These are phyloP conservation scores for Penicillium capsulatum DNA, from an alignment of 2,329 filamentous ascomycete species.

Conservation along the genomic window DNA sequence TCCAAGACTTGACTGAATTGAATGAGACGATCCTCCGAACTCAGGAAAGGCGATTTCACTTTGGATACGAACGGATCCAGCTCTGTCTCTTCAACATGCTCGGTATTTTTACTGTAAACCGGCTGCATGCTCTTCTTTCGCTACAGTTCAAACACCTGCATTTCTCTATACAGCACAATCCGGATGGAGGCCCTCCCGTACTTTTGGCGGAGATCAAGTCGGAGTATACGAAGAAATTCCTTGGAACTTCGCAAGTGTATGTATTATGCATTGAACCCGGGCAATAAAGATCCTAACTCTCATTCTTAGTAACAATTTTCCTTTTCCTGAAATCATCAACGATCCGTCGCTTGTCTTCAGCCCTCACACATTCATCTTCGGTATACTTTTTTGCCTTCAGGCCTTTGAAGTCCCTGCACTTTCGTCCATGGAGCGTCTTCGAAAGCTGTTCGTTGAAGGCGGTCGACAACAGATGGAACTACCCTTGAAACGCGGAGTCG, in stretches of 20 bases:
- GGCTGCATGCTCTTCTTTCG: conserved; percentile 8
- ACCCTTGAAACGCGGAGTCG: conserved; percentile 7
- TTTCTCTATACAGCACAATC: conserved; percentile 13
- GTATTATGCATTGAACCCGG: neutral
- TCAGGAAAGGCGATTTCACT: conserved; percentile 16
- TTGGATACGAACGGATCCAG: conserved; percentile 15
- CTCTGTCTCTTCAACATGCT: conserved; percentile 16
- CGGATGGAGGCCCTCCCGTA: conserved; percentile 10
- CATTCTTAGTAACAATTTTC: conserved; percentile 11
- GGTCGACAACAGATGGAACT: conserved; percentile 9
- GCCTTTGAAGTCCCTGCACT: conserved; percentile 10
- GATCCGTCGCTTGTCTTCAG: conserved; percentile 12
- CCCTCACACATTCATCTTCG: conserved; percentile 9
- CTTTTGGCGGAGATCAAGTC: conserved; percentile 13
- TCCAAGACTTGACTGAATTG: conserved; percentile 13
- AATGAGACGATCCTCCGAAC: conserved; percentile 18
- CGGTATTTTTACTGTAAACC: conserved; percentile 15
- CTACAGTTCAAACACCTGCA: conserved; percentile 15
- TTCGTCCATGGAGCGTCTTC: conserved; percentile 12
- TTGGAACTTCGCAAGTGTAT: conserved; percentile 11
- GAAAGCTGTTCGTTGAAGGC: conserved; percentile 7
- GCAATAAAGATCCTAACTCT: conserved; percentile 1
- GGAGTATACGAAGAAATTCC: conserved; percentile 10
- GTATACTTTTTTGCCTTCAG: conserved; percentile 10
- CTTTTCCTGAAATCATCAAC: conserved; percentile 13